Base-by-base conservation (phyloP, 176 grass and related monocot species). In the Triticum urartu region DNA sequence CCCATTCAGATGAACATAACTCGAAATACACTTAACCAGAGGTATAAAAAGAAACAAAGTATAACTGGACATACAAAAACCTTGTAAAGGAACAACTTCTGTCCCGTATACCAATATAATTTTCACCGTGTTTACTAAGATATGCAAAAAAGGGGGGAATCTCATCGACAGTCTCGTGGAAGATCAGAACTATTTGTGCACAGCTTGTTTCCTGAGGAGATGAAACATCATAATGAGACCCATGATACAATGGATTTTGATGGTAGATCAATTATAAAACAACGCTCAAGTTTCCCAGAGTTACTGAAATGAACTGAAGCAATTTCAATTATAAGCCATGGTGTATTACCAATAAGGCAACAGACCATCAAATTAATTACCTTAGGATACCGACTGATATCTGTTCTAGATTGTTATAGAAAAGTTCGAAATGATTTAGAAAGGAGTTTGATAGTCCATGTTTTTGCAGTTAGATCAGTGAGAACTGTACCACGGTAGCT, bases 401-500 rank as follows among this genome's bases (percentile, higher is more conserved):
- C 40, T 72, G 64, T 21, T 68, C 64, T 65, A 67, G 48, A 72
- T 48, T 64, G 64, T 36, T 64, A 52, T 50, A 32, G 22, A 52
- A 12, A 20, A 86, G 20, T 36, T 62, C 0, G 12, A 62, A 52
- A 58, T 45, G 70, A 7, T 85, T 60, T 33, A 52, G 39, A 32
- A 60, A 86, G 33, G 30, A 34, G 75, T 12, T 59, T 35, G 15
- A 62, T 42, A 65, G 11, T 0, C 64, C 64, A 72, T 76, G 69
- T 1, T 75, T 33, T 68, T 89, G 11, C 17, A 58, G 32, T 77
- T 26, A 78, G 32, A 43, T 77, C 64, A 45, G 56, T 43, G 38
- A 84, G 84, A 78, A 26, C 24, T 76, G 63, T 87, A 95, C 95
- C 91, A 98, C 63, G 86, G 95, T 36, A 95, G 79, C 81, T 95